Evolutionary conservation across 495 filamentous ascomycete species (phyloP).

Genomic region (Hypoxylon perforatum): DNA sequence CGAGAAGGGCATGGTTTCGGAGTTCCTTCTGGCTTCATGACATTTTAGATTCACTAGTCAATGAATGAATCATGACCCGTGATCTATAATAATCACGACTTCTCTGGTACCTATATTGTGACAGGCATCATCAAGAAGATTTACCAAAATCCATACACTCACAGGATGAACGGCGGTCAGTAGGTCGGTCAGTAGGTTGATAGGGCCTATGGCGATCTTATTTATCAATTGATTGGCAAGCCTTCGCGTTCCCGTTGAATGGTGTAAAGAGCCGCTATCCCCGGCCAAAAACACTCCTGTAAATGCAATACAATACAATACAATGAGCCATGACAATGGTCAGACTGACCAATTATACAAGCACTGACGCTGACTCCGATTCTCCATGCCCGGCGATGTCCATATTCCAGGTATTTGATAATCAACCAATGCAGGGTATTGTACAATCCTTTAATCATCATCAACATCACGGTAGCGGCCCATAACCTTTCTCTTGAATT

Average conservation of each 20-base stretch:
- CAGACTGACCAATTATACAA: slow-evolving; percentile 22
- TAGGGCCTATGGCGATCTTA: background rate
- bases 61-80: slow-evolving; percentile 63
- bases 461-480: slow-evolving; percentile 67
- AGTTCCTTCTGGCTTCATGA: slow-evolving; percentile 59
- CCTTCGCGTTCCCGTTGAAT: slow-evolving; percentile 9
- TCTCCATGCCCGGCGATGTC: slow-evolving; percentile 45
- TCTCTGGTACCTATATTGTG: background rate
- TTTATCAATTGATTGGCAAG: slow-evolving; percentile 14
- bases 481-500: slow-evolving; percentile 81
- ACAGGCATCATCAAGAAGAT: too few species aligned
- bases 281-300: slow-evolving; percentile 30
- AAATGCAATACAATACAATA: slow-evolving; percentile 44
- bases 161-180: too few species aligned
- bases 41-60: slow-evolving; percentile 62
- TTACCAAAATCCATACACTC: too few species aligned
- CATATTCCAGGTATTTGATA: slow-evolving; percentile 25
- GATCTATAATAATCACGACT: slow-evolving; percentile 15
- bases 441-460: slow-evolving; percentile 57
- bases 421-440: slow-evolving; percentile 17
- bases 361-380: slow-evolving; percentile 53
- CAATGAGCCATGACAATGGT: slow-evolving; percentile 20
- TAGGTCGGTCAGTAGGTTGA: background rate
- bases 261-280: slow-evolving; percentile 11
- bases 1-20: slow-evolving; percentile 63